A percentile compares a stretch with the other conserved stretches of the same genome.
phyloP scores from a whole-genome alignment of 352 stramenopile genomes.

The Phytophthora pseudosyringae region DNA sequence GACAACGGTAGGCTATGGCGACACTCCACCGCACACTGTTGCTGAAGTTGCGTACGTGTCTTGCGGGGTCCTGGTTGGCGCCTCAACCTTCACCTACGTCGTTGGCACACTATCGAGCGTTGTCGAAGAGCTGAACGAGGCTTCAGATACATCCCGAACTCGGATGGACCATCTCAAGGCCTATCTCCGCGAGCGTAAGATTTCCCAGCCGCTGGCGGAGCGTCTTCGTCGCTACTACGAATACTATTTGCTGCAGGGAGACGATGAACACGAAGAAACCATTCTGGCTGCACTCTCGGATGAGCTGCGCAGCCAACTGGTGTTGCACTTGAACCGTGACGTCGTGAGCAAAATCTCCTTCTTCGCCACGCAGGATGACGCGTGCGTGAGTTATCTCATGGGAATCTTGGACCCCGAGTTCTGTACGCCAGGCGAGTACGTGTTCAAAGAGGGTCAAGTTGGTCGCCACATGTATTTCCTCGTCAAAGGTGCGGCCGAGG shows the following conservation, averaged over 20 bases:
- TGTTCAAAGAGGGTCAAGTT: slow-evolving; percentile 85
- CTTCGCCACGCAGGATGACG: slow-evolving; percentile 80
- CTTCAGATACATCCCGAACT: slow-evolving; percentile 53
- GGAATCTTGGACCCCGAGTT: slow-evolving; percentile 80
- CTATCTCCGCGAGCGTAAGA: slow-evolving; percentile 70
- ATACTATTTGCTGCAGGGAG: slow-evolving; percentile 77
- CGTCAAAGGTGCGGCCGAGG: slow-evolving; percentile 74
- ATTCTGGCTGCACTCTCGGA: slow-evolving; percentile 78
- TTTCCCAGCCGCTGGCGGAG: slow-evolving; percentile 59
- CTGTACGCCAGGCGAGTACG: slow-evolving; percentile 78
- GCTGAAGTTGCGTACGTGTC: slow-evolving; percentile 64
- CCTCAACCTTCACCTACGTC: slow-evolving; percentile 80
- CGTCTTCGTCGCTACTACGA: slow-evolving; percentile 81
- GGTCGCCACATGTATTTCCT: slow-evolving; percentile 89
- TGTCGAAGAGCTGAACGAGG: slow-evolving; percentile 72
- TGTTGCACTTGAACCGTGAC: slow-evolving; percentile 82
- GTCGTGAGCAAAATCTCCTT: slow-evolving; percentile 85
- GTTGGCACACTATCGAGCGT: slow-evolving; percentile 81
- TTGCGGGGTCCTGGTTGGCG: slow-evolving; percentile 61
- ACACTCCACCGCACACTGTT: slow-evolving; percentile 63
- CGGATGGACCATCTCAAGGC: slow-evolving; percentile 82
- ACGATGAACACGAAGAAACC: slow-evolving; percentile 75
- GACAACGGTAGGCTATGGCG: slow-evolving; percentile 82
- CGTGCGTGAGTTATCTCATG: slow-evolving; percentile 86
- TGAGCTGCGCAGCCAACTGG: slow-evolving; percentile 74